phyloP scores from a whole-genome alignment of 2,329 filamentous ascomycete species.

The Graphium sp. region DNA sequence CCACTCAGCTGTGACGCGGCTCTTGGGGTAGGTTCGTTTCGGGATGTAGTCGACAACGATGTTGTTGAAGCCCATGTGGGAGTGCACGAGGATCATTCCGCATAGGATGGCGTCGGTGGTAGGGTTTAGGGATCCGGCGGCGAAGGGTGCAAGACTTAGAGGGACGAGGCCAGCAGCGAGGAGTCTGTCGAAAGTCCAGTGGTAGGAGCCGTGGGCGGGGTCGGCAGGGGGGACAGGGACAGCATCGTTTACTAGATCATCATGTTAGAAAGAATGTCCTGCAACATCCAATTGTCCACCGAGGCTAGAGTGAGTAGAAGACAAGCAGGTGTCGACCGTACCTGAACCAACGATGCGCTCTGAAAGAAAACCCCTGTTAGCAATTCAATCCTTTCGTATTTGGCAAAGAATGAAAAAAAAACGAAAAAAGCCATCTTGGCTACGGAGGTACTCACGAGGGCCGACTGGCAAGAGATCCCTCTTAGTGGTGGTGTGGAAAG shows the following conservation, averaged over 20 bases:
- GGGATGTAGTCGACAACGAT: conserved; percentile 88
- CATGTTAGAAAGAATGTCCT: not conserved
- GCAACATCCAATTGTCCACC: not conserved
- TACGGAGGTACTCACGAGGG: conserved; percentile 48
- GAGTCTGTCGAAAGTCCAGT: conserved; percentile 92
- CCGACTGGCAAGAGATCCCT: conserved; percentile 65
- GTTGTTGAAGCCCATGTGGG: conserved; percentile 88
- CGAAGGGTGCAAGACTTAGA: conserved; percentile 79
- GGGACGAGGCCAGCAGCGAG: conserved; percentile 71
- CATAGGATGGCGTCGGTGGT: conserved; percentile 74
- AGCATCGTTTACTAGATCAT: conserved; percentile 62
- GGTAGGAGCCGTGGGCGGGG: conserved; percentile 83
- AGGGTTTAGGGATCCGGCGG: conserved; percentile 80
- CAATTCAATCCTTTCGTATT: too few relatives aligned
- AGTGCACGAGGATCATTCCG: conserved; percentile 72
- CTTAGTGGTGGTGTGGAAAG: conserved; percentile 73
- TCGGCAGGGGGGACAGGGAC: conserved; percentile 54
- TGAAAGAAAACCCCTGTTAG: too few relatives aligned
- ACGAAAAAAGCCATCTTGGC: too few relatives aligned
- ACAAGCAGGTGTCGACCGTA: conserved; percentile 1
- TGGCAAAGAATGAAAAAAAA: too few relatives aligned
- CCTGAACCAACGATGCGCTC: too few relatives aligned
- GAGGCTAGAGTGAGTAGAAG: not conserved
- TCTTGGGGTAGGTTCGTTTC: conserved; percentile 46
- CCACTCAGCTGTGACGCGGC: conserved; percentile 57